Evolutionary conservation across 192 early-diverging fungal species (phyloP), one percentile per base, ranked within the genome.

Genomic region (Backusella mclennaniae): DNA sequence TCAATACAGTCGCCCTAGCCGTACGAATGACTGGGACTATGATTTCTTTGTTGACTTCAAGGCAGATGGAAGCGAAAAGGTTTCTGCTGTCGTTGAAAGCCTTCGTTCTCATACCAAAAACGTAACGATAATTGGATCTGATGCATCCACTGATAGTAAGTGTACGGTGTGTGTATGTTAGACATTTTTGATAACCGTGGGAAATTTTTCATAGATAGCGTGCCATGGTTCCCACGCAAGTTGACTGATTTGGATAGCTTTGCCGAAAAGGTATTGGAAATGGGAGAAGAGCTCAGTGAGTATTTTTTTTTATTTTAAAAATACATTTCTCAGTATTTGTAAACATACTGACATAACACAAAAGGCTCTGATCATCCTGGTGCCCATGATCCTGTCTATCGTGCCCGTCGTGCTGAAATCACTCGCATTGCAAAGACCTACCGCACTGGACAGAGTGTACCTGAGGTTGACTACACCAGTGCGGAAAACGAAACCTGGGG

Each of bases 181-280:
- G 46, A 49, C 46, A 49, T 49, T n/a, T 63, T 23, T 63, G 56
- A 78, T 42, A 71, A 56, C 23, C 33, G 38, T 71, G 53, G 49
- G 49, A 66, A 35, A 75, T 2, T 35, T 17, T 66, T 39, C 59
- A 19, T 52, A 83, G 82, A 73, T 67, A 86, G 78, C 12, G 89
- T 91, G 42, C 95, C 95, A 31, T 99, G 97, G 97, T 99, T 97
- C 82, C 97, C 97, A 38, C 92, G 95, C 74, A 96, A 96, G 84
- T 89, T 95, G 76, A 78, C 90, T 8, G 97, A 99, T 78, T 85
- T 99, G 69, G 97, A 99, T 78, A 88, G 89, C 3, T 99, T 96
- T 89, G 93, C 95, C 0, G 93, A 95, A 46, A 94, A 95, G 77
- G 95, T 97, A 15, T 87, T 97, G 78, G 93, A 94, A 80, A 97